Evolutionary conservation across 2,329 filamentous ascomycete genomes (phyloP).

Genomic region (Nemania diffusa): DNA sequence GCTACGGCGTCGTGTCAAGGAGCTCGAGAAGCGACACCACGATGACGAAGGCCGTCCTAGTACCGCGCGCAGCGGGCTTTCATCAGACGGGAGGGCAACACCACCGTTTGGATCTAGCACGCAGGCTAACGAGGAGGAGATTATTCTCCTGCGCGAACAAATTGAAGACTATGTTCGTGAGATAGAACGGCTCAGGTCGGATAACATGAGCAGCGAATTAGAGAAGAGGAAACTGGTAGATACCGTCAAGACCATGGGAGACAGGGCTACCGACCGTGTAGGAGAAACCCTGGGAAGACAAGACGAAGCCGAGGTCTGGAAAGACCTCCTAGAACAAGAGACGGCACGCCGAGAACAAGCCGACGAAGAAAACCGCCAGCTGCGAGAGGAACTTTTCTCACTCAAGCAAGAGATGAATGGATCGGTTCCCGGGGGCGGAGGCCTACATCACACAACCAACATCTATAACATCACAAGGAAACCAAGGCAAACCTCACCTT

Average conservation of each 20-base stretch:
- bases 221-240: conserved; percentile 90
- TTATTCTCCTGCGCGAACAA: conserved; percentile 84
- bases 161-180: conserved; percentile 85
- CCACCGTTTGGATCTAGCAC: conserved; percentile 68
- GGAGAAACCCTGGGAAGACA: conserved; percentile 62
- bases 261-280: conserved; percentile 56
- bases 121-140: conserved; percentile 83
- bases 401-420: conserved; percentile 68
- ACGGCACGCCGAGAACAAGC: conserved; percentile 87
- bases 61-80: conserved; percentile 66
- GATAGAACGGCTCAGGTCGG: conserved; percentile 82
- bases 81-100: conserved; percentile 67
- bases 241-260: conserved; percentile 70
- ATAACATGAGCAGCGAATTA: conserved; percentile 80
- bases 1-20: conserved; percentile 81
- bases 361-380: conserved; percentile 85
- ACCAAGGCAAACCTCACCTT: conserved; percentile 55
- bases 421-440: conserved; percentile 34
- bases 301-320: conserved; percentile 86
- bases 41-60: conserved; percentile 71
- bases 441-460: conserved; percentile 69
- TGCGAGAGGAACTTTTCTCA: conserved; percentile 85
- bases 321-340: conserved; percentile 92
- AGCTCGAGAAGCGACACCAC: conserved; percentile 80
- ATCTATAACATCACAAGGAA: conserved; percentile 73